phyloP scores from a whole-genome alignment of 169 alveolate species.

The Cytauxzoon felis region DNA sequence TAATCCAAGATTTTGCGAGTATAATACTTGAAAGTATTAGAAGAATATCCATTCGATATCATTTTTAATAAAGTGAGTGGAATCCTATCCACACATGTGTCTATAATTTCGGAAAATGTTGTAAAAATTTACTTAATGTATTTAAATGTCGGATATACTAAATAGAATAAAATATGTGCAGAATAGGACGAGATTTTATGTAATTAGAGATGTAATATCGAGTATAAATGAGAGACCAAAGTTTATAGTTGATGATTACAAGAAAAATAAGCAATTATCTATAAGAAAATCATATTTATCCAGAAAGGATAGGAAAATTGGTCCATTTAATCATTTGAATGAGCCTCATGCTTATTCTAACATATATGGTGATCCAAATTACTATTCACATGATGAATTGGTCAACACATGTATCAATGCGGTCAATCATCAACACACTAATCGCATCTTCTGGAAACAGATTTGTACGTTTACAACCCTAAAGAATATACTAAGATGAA shows the following conservation, averaged over 20 bases:
- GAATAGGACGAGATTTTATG: slow-evolving; percentile 43
- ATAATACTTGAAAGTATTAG: no score
- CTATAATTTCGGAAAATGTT: no score
- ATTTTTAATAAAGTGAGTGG: no score
- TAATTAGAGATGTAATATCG: slow-evolving; percentile 14
- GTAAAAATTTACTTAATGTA: no score
- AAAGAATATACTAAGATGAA: background rate
- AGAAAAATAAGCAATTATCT: slow-evolving; percentile 16
- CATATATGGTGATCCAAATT: slow-evolving; percentile 50
- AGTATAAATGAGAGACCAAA: slow-evolving; percentile 5
- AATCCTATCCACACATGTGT: no score
- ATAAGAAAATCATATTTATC: slow-evolving; percentile 18
- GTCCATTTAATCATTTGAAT: slow-evolving; percentile 34
- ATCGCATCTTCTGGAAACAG: slow-evolving; percentile 51
- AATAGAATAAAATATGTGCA: slow-evolving; percentile 49
- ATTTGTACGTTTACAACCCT: slow-evolving; percentile 17
- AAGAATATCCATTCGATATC: no score
- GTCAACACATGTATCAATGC: slow-evolving; percentile 20
- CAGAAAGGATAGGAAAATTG: slow-evolving; percentile 20
- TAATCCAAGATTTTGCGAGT: no score
- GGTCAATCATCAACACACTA: slow-evolving; percentile 10
- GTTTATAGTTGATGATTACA: slow-evolving; percentile 18
- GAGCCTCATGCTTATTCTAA: slow-evolving; percentile 50
- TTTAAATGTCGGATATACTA: no score
- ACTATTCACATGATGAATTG: slow-evolving; percentile 38